Conservation (phyloP, 305 asterid species). For the Lippia alba region DNA sequence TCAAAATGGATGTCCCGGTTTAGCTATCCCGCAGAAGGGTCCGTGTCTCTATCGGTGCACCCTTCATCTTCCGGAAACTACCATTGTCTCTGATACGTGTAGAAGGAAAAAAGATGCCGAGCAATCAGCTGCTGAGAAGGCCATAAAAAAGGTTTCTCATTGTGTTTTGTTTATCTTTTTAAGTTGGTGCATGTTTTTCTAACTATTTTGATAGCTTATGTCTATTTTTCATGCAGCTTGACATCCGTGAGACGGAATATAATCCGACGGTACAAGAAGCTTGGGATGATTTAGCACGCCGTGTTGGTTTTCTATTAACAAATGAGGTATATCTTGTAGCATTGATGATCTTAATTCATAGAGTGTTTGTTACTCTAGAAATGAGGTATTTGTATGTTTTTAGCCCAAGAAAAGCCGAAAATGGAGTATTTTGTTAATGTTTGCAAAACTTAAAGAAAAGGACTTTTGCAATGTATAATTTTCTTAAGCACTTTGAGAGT, state of each 20-base stretch:
- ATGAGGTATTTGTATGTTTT: too few relatives aligned
- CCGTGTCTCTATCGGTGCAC: conserved; percentile 80
- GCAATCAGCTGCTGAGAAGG: conserved; percentile 92
- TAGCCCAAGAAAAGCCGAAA: too few relatives aligned
- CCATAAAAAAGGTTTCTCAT: conserved; percentile 70
- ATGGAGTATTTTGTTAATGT: too few relatives aligned
- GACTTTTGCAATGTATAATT: too few relatives aligned
- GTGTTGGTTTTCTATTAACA: conserved; percentile 69
- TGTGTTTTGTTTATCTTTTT: background rate
- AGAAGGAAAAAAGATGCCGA: conserved; percentile 88
- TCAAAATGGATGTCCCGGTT: conserved; percentile 71
- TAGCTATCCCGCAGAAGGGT: conserved; percentile 67
- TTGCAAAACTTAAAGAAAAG: too few relatives aligned
- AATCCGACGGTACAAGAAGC: conserved; percentile 76
- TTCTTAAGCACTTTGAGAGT: too few relatives aligned
- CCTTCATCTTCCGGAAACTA: conserved; percentile 74
- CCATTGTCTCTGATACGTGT: conserved; percentile 68
- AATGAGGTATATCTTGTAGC: conserved; percentile 62
- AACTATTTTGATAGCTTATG: background rate
- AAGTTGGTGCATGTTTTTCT: too few relatives aligned
- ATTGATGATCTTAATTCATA: background rate
- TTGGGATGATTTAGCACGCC: conserved; percentile 68
- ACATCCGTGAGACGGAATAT: conserved; percentile 65
- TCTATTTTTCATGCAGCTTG: conserved; percentile 60
- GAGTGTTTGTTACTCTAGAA: too few relatives aligned